phyloP scores from a whole-genome alignment of 352 stramenopile genomes.

The Globisporangium cystogenes region DNA sequence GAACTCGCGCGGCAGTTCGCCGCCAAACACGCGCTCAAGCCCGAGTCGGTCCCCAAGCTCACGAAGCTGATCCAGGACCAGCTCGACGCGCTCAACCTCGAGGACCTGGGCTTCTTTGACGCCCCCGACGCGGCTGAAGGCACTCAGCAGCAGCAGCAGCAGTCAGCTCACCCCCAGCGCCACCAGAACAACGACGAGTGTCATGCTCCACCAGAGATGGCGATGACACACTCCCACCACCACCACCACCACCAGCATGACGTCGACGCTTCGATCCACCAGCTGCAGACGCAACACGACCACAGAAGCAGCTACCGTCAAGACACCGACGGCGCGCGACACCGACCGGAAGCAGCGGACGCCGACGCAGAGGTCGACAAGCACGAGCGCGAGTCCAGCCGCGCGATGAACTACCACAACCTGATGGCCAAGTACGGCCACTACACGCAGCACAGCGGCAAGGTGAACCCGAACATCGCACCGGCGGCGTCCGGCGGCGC shows the following conservation, averaged over 20 bases:
- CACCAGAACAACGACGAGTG: no score
- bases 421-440: conserved; percentile 75
- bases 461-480: conserved; percentile 23
- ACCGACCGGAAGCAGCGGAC: neutral
- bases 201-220: neutral
- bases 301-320: neutral
- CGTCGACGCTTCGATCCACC: neutral
- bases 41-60: conserved; percentile 49
- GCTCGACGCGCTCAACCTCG: conserved; percentile 24
- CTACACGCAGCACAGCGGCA: conserved; percentile 61
- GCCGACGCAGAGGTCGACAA: conserved; percentile 2
- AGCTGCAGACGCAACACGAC: neutral
- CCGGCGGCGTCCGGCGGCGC: neutral
- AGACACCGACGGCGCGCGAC: neutral
- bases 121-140: neutral
- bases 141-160: conserved; percentile 6
- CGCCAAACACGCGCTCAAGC: conserved; percentile 32
- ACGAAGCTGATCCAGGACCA: conserved; percentile 55
- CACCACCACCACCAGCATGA: neutral
- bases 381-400: conserved; percentile 38
- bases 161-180: neutral
- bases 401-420: conserved; percentile 65
- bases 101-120: conserved; percentile 6
- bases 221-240: neutral
- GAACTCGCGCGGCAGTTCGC: conserved; percentile 47